These are phyloP conservation scores for Penicillium bialowiezense DNA, from an alignment of 495 filamentous ascomycete genomes.

Conservation along the genomic window DNA sequence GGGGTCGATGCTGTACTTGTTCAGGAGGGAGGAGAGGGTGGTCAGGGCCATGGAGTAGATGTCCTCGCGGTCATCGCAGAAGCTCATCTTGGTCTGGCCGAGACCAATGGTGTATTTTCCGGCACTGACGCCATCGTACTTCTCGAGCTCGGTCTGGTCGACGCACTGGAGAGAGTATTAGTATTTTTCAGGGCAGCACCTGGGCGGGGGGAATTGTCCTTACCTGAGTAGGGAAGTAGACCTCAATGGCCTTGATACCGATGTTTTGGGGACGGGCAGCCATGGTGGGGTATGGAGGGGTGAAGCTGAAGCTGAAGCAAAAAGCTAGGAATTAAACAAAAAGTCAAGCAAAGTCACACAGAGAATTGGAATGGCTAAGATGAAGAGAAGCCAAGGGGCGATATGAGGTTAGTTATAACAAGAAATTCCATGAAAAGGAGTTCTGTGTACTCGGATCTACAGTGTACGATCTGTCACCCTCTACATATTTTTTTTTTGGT, in stretches of 20 bases:
- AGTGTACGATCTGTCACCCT: slow-evolving; percentile 32
- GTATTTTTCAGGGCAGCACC: slow-evolving; percentile 63
- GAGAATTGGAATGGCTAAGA: slow-evolving; percentile 2
- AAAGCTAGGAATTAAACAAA: too few relatives aligned
- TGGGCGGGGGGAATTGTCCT: slow-evolving; percentile 20
- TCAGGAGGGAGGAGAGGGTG: slow-evolving; percentile 79
- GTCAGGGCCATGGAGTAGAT: slow-evolving; percentile 98
- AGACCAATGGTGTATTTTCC: slow-evolving; percentile 99
- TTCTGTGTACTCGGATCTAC: slow-evolving; percentile 34
- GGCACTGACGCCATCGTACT: slow-evolving; percentile 91
- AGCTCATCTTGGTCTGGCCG: slow-evolving; percentile 99
- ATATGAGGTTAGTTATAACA: neutral
- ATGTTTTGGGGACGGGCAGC: slow-evolving; percentile 89
- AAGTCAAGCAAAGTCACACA: too few relatives aligned
- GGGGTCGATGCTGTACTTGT: slow-evolving; percentile 91
- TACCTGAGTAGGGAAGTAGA: slow-evolving; percentile 97
- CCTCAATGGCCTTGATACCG: slow-evolving; percentile 99
- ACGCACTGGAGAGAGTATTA: slow-evolving; percentile 68
- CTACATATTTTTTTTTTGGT: slow-evolving; percentile 14
- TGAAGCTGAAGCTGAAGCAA: slow-evolving; percentile 1
- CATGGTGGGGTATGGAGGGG: slow-evolving; percentile 57
- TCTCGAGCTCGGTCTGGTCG: slow-evolving; percentile 92
- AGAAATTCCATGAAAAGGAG: slow-evolving; percentile 8
- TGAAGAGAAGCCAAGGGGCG: neutral
- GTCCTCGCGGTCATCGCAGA: slow-evolving; percentile 98